Evolutionary conservation across 2,329 filamentous ascomycete genomes (phyloP).

Genomic region (Apiospora arundinis): DNA sequence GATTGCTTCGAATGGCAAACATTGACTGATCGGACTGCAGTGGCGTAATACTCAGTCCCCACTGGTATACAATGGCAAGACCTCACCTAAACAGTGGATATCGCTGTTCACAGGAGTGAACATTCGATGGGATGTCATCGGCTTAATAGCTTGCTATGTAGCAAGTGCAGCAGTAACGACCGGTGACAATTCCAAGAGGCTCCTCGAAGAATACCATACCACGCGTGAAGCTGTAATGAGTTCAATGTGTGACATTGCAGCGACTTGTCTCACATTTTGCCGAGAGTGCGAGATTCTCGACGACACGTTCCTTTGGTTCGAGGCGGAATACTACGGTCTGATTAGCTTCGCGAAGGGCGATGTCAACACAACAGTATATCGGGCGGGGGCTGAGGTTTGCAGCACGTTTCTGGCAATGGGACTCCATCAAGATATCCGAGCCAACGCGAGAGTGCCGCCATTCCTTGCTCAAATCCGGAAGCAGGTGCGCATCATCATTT

Average conservation of each 20-base stretch:
- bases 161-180: constrained; percentile 36
- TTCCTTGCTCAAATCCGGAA: constrained; percentile 41
- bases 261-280: constrained; percentile 40
- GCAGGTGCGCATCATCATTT: constrained; percentile 33
- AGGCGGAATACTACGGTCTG: constrained; percentile 35
- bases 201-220: constrained; percentile 37
- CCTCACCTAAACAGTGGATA: constrained; percentile 38
- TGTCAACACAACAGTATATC: constrained; percentile 38
- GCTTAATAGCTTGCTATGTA: constrained; percentile 38
- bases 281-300: constrained; percentile 41
- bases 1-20: background rate
- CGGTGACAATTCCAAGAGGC: constrained; percentile 35
- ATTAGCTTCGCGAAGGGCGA: constrained; percentile 37
- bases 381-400: constrained; percentile 38
- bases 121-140: constrained; percentile 45
- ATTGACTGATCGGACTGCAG: background rate
- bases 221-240: constrained; percentile 35
- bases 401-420: constrained; percentile 41
- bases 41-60: constrained; percentile 43
- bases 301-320: constrained; percentile 42
- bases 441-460: constrained; percentile 38
- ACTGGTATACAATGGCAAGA: constrained; percentile 36
- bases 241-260: constrained; percentile 37
- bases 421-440: constrained; percentile 39
- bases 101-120: constrained; percentile 37